Percentiles rank a stretch among this genome's conserved stretches.
These are phyloP conservation scores for Verticillium alfalfae DNA, from an alignment of 2,329 filamentous ascomycete genomes.

Conservation along the genomic window DNA sequence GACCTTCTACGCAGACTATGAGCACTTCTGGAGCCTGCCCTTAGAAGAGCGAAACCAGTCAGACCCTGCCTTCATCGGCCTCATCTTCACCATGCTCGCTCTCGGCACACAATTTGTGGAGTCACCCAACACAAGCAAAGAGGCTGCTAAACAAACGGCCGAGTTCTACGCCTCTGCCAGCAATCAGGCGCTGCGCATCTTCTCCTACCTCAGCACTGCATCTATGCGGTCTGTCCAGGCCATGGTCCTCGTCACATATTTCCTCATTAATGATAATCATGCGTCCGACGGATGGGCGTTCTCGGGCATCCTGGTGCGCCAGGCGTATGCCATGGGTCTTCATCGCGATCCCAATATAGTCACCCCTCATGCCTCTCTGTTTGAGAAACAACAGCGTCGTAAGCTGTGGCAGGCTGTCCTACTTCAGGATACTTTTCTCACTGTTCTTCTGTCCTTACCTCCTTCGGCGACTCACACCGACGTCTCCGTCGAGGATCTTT, in stretches of 20 bases:
- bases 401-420: constrained; percentile 81
- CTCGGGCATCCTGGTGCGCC: constrained; percentile 69
- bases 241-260: constrained; percentile 77
- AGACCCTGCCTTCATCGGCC: constrained; percentile 64
- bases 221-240: constrained; percentile 70
- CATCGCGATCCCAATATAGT: constrained; percentile 74
- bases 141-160: constrained; percentile 66
- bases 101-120: constrained; percentile 74
- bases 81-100: constrained; percentile 73
- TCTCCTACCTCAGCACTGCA: constrained; percentile 70
- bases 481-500: constrained; percentile 67
- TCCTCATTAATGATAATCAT: constrained; percentile 81
- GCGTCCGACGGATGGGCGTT: constrained; percentile 80
- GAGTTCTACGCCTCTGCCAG: constrained; percentile 78
- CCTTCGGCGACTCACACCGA: constrained; percentile 76
- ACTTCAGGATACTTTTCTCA: constrained; percentile 76
- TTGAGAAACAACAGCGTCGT: constrained; percentile 72
- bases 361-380: constrained; percentile 57
- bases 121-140: constrained; percentile 43
- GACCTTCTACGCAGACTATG: constrained; percentile 73
- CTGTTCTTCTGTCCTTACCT: constrained; percentile 70
- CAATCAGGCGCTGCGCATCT: constrained; percentile 70
- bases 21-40: constrained; percentile 66
- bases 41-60: constrained; percentile 50
- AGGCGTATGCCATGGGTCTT: constrained; percentile 76